Evolutionary conservation across 331 rosid genomes (phyloP).

Genomic region (Malus hybrid): DNA sequence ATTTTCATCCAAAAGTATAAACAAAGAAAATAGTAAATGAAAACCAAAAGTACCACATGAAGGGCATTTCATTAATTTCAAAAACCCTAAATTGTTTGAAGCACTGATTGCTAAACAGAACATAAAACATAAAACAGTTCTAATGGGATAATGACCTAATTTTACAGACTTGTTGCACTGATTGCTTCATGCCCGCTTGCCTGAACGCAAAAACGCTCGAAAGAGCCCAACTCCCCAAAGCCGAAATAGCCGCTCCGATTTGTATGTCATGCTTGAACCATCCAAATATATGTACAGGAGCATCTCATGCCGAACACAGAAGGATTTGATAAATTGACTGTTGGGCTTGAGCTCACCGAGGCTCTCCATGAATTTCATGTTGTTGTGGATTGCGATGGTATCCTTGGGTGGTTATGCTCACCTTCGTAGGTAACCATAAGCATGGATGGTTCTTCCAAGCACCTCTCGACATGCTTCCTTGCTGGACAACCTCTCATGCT

Average conservation of each 20-base stretch:
- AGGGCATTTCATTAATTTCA: slow-evolving; percentile 27
- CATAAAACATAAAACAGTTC: slow-evolving; percentile 20
- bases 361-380: slow-evolving; percentile 43
- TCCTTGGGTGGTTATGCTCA: slow-evolving; percentile 84
- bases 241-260: slow-evolving; percentile 25
- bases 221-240: slow-evolving; percentile 24
- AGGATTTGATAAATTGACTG: slow-evolving; percentile 8
- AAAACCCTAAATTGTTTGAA: slow-evolving; percentile 39
- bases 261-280: slow-evolving; percentile 36
- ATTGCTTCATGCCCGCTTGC: slow-evolving; percentile 19
- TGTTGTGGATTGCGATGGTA: slow-evolving; percentile 77
- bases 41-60: slow-evolving; percentile 9
- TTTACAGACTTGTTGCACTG: slow-evolving; percentile 35
- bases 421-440: slow-evolving; percentile 95
- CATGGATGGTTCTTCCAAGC: slow-evolving; percentile 94
- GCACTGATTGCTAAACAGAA: slow-evolving; percentile 21
- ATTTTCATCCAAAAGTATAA: background rate
- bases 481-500: slow-evolving; percentile 99
- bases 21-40: background rate
- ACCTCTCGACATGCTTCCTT: slow-evolving; percentile 97
- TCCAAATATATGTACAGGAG: slow-evolving; percentile 66
- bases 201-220: slow-evolving; percentile 18
- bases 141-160: slow-evolving; percentile 32
- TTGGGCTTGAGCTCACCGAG: slow-evolving; percentile 21
- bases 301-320: slow-evolving; percentile 40